A percentile compares a stretch with the other conserved stretches of the same genome.
These are phyloP conservation scores for Yamadazyma siamensis DNA, from an alignment of 1,139 yeast species.

Conservation along the genomic window DNA sequence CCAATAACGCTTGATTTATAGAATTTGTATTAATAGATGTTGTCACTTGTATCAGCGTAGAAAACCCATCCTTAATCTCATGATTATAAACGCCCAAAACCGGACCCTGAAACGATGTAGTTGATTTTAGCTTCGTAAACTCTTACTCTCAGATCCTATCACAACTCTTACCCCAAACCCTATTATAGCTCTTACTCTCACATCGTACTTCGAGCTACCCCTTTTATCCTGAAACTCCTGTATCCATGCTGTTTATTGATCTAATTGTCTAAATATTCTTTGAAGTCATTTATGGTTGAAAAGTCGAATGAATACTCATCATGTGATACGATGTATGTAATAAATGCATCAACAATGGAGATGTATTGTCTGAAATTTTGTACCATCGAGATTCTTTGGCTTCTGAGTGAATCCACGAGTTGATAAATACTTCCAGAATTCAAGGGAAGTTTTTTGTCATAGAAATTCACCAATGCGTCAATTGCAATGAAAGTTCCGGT, in stretches of 20 bases:
- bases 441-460: conserved; percentile 25
- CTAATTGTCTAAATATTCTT: conserved; percentile 2
- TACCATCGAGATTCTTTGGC: conserved; percentile 79
- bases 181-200: too few relatives aligned
- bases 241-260: too few relatives aligned
- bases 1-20: conserved; percentile 45
- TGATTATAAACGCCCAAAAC: too few relatives aligned
- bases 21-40: not conserved
- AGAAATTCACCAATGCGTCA: conserved; percentile 54
- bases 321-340: conserved; percentile 17
- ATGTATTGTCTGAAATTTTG: conserved; percentile 74
- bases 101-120: too few relatives aligned
- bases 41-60: too few relatives aligned
- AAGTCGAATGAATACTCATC: conserved; percentile 1
- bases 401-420: conserved; percentile 59
- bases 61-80: too few relatives aligned
- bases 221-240: too few relatives aligned
- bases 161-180: too few relatives aligned
- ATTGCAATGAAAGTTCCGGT: conserved; percentile 83
- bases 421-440: conserved; percentile 21
- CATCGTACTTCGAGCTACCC: too few relatives aligned
- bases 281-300: conserved; percentile 4
- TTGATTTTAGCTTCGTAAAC: too few relatives aligned
- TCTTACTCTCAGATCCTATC: too few relatives aligned
- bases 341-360: conserved; percentile 58